Percentiles rank a stretch among this genome's conserved stretches.
Conservation (phyloP, 2,329 filamentous ascomycete genomes). For the Malbranchea zuffiana region DNA sequence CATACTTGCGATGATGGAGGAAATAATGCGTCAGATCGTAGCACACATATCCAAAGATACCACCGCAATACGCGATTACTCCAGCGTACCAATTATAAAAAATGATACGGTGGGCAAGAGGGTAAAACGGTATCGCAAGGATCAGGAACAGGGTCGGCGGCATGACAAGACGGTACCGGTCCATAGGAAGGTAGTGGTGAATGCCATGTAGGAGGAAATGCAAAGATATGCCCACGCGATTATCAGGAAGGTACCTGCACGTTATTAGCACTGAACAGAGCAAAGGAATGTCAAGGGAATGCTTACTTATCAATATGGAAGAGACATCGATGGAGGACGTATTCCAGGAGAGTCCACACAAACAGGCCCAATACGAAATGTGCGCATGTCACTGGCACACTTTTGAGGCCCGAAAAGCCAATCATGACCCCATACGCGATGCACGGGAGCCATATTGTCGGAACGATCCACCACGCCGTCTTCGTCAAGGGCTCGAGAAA, state of each 20-base stretch:
- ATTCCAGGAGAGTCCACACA: conserved; percentile 86
- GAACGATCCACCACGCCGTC: conserved; percentile 90
- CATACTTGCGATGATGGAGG: conserved; percentile 80
- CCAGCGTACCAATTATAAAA: conserved; percentile 76
- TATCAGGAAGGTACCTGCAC: conserved; percentile 72
- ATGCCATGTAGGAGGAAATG: conserved; percentile 96
- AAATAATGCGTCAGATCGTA: conserved; percentile 99
- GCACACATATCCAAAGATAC: conserved; percentile 88
- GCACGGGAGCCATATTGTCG: conserved; percentile 71
- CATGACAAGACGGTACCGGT: conserved; percentile 94
- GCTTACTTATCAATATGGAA: conserved; percentile 89
- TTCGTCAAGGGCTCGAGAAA: conserved; percentile 95
- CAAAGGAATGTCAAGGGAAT: not conserved
- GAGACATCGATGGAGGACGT: conserved; percentile 74
- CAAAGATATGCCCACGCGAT: conserved; percentile 69
- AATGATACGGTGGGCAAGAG: conserved; percentile 72
- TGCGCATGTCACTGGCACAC: conserved; percentile 37
- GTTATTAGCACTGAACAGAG: conserved; percentile 16
- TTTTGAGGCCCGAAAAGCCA: conserved; percentile 51
- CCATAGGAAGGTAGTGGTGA: conserved; percentile 99
- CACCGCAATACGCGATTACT: conserved; percentile 70
- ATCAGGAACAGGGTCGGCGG: conserved; percentile 76
- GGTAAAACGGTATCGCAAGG: conserved; percentile 84
- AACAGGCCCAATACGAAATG: conserved; percentile 63
- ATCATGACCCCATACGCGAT: conserved; percentile 61